Conservation (phyloP, 768 basidiomycete genomes). For the Tricholoma terreum region DNA sequence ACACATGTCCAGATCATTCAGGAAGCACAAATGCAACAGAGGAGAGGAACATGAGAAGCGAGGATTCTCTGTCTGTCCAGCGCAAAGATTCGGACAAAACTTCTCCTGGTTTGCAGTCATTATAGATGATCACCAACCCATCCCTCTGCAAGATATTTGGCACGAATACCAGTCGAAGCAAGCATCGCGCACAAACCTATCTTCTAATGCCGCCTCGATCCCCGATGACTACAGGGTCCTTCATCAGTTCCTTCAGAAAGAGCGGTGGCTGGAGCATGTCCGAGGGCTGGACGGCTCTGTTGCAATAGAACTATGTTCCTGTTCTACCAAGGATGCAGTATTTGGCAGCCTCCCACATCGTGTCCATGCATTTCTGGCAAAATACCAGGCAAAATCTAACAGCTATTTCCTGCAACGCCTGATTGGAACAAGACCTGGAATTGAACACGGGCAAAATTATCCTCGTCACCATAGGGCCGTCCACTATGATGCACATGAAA, state of each 20-base stretch:
- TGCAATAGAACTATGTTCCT: neutral
- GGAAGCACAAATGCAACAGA: neutral
- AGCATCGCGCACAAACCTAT: neutral
- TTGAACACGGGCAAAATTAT: slow-evolving; percentile 4
- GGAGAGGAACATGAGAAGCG: neutral
- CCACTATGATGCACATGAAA: neutral
- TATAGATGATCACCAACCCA: neutral
- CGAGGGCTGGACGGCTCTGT: neutral
- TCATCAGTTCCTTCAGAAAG: neutral
- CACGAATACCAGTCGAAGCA: neutral
- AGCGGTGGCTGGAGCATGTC: slow-evolving; percentile 2
- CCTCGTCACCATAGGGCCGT: slow-evolving; percentile 5
- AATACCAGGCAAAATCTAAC: neutral
- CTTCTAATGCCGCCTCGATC: neutral
- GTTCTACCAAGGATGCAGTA: neutral
- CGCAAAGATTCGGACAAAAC: neutral
- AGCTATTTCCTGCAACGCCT: slow-evolving; percentile 6
- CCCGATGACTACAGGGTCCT: neutral
- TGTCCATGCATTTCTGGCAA: slow-evolving; percentile 1
- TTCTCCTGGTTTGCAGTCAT: neutral
- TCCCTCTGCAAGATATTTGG: neutral
- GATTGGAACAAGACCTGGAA: slow-evolving; percentile 8
- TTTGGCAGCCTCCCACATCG: neutral
- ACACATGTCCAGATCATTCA: neutral
- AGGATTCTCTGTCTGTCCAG: neutral